phyloP scores from a whole-genome alignment of 257 asterid species.

The Nyctanthes arbortristis region DNA sequence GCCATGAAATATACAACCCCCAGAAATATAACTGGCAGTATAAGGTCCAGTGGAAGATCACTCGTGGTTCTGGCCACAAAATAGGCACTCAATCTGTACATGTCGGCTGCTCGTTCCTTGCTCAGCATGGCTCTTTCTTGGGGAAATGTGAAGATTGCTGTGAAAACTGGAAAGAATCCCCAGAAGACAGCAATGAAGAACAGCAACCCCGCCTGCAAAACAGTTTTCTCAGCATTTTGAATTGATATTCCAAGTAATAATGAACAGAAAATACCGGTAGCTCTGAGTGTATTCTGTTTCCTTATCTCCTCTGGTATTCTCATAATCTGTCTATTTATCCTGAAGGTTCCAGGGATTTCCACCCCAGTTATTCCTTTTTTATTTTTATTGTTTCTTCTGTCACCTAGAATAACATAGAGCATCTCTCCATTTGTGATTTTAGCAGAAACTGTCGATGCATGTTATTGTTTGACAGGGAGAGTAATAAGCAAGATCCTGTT shows the following conservation, averaged over 20 bases:
- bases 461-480: not conserved
- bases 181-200: constrained; percentile 96
- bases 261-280: not conserved
- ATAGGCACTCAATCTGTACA: constrained; percentile 93
- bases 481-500: too few species aligned
- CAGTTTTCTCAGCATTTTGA: not conserved
- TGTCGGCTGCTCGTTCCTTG: constrained; percentile 95
- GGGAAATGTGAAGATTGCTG: constrained; percentile 92
- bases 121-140: constrained; percentile 94
- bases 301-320: not conserved
- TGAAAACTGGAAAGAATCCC: constrained; percentile 96
- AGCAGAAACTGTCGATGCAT: not conserved
- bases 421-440: too few species aligned
- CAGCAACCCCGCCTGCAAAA: constrained; percentile 79
- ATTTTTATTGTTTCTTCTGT: too few species aligned
- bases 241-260: not conserved
- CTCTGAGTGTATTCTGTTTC: too few species aligned
- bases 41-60: constrained; percentile 90
- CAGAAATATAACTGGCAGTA: constrained; percentile 78
- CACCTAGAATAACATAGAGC: too few species aligned
- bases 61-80: constrained; percentile 86
- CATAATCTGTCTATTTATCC: not conserved
- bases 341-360: not conserved
- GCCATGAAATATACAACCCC: constrained; percentile 92
- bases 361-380: too few species aligned